A percentile compares a stretch with the other conserved stretches of the same genome.
Conservation (phyloP, 345 rosid species). For the Barbarea vulgaris region DNA sequence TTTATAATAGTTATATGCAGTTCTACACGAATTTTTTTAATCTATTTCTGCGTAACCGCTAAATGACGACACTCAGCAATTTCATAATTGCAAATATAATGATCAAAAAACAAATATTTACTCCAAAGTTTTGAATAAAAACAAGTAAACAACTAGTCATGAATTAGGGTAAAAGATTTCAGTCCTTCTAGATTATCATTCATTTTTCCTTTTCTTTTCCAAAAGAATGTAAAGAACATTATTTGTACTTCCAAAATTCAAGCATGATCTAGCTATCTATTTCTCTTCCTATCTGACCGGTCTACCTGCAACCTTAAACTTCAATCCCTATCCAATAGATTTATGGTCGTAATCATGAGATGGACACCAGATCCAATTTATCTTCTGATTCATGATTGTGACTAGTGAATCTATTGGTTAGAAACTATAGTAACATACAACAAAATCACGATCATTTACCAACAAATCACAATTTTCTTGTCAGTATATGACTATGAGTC, state of each 20-base stretch:
- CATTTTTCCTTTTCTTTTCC: background rate
- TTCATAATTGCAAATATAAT: background rate
- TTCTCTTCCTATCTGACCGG: constrained; percentile 5
- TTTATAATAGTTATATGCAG: background rate
- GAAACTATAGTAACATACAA: background rate
- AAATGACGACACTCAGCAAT: background rate
- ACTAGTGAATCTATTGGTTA: constrained; percentile 13
- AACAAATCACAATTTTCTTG: constrained; percentile 14
- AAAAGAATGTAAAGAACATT: background rate
- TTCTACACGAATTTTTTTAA: background rate
- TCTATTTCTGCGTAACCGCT: background rate
- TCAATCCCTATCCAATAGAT: background rate
- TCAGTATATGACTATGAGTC: background rate
- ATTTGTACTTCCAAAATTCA: constrained; percentile 6
- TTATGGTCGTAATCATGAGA: constrained; percentile 19
- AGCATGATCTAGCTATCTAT: background rate
- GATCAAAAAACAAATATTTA: background rate
- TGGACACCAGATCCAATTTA: constrained; percentile 4
- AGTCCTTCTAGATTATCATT: background rate
- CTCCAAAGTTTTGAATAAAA: background rate
- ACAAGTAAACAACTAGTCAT: background rate
- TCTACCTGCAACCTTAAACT: constrained; percentile 23
- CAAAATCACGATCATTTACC: constrained; percentile 23
- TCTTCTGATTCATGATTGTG: background rate
- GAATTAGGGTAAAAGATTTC: background rate